Evolutionary conservation across 805 yeast genomes (phyloP), one percentile per base, ranked within the genome.

Genomic region (Metschnikowia rubicola): DNA sequence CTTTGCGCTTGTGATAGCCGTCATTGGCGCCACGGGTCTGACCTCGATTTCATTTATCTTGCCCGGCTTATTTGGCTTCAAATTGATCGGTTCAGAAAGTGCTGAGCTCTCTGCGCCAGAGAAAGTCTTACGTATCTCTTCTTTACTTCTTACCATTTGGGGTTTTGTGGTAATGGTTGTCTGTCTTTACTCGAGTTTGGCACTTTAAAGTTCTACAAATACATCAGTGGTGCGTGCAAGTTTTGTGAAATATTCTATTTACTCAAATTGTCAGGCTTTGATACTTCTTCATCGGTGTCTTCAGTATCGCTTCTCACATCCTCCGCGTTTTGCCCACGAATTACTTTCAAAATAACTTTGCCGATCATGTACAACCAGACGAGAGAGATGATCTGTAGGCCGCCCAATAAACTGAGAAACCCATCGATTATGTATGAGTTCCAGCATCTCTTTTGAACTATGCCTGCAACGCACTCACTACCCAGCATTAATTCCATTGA

Each of bases 271-370:
- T 15, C 50, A 4, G 39, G 43, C 28, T 40, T 41, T n/a, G 34
- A 17, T 44, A 34, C 36, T 26, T 68, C 73, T 4, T 50, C 59
- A 32, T 66, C 72, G 10, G 71, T 73, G 43, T 83, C 88, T 46
- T 87, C 95, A 46, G 77, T 84, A 57, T 88, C 96, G 61, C 92
- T 84, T 66, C 97, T 80, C 30, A 85, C 84, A 63, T 90, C 97
- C 56, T 88, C 96, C 1, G 96, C 96, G 32, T 81, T 80, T 19
- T 67, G 73, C 4, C 96, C 97, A 8, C 76, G 71, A 26, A 88
- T 52, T 21, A 89, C 92, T 61, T 77, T 82, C 46, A 74, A 63
- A 10, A 87, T 88, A 26, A 89, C 95, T 55, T 78, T 81, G 10
- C 77, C 51, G 48, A 90, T 89, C 68, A 86, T 73, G 59, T 71